Evolutionary conservation across 2,329 filamentous ascomycete species (phyloP).

Genomic region (Neospermospora avenae): DNA sequence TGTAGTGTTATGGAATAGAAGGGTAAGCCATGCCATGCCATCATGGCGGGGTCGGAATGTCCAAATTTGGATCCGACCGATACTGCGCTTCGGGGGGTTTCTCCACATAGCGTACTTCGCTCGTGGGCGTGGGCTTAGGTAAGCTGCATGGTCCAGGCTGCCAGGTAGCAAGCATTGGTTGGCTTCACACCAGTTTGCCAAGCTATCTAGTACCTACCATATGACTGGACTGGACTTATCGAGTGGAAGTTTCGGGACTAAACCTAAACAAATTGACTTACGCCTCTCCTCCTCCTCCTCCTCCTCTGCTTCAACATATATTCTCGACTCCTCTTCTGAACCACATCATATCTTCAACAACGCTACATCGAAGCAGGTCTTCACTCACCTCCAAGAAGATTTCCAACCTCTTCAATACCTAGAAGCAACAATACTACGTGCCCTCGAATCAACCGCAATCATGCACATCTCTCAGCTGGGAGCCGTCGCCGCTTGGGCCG

Average conservation of each 20-base stretch:
- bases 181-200: not conserved
- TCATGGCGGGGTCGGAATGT: not conserved
- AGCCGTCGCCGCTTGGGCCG: constrained; percentile 22
- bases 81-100: not conserved
- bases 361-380: constrained; percentile 15
- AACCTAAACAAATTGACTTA: not conserved
- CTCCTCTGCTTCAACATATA: too few species aligned
- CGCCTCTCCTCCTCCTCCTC: not conserved
- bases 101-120: not conserved
- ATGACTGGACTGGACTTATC: not conserved
- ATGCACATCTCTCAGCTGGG: constrained; percentile 29
- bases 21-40: too few species aligned
- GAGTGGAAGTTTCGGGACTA: not conserved
- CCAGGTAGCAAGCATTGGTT: not conserved
- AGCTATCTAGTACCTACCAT: too few species aligned
- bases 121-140: not conserved
- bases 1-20: too few species aligned
- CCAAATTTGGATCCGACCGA: not conserved
- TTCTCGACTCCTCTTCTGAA: too few species aligned
- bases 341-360: not conserved
- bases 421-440: not conserved
- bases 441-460: constrained; percentile 1
- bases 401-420: not conserved
- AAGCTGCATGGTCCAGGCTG: not conserved
- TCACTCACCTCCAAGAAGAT: not conserved